Conservation (phyloP, 352 stramenopile species). For the Pythium pectinolyticum region DNA sequence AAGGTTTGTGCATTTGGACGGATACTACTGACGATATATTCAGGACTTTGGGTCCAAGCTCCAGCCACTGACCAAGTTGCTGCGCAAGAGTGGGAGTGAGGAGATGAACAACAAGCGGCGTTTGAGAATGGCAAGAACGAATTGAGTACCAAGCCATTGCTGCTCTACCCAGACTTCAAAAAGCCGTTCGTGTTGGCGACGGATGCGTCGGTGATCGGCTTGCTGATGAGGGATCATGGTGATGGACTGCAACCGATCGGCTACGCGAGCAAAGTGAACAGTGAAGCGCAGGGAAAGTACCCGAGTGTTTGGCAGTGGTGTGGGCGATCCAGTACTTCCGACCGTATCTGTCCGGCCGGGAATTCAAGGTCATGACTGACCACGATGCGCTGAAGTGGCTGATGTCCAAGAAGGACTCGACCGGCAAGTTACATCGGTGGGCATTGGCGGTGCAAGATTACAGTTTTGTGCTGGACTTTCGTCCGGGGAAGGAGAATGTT, state of each 20-base stretch:
- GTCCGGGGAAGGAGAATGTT: slow-evolving; percentile 13
- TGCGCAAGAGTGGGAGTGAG: slow-evolving; percentile 32
- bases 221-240: slow-evolving; percentile 29
- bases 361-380: slow-evolving; percentile 27
- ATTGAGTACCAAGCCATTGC: slow-evolving; percentile 2
- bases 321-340: slow-evolving; percentile 31
- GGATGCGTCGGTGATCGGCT: slow-evolving; percentile 23
- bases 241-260: slow-evolving; percentile 12
- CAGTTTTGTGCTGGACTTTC: slow-evolving; percentile 24
- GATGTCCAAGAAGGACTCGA: slow-evolving; percentile 16
- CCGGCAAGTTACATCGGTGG: slow-evolving; percentile 17
- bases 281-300: slow-evolving; percentile 19
- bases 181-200: slow-evolving; percentile 30
- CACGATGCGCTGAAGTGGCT: slow-evolving; percentile 30
- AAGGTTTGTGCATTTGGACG: slow-evolving; percentile 31
- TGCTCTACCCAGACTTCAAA: slow-evolving; percentile 31
- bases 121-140: too few species aligned
- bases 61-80: slow-evolving; percentile 23
- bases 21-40: slow-evolving; percentile 32
- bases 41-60: slow-evolving; percentile 15
- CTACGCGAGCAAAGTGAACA: slow-evolving; percentile 30
- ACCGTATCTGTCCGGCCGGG: too few species aligned
- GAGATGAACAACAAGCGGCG: too few species aligned
- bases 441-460: slow-evolving; percentile 28
- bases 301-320: slow-evolving; percentile 27